A percentile compares a stretch with the other conserved stretches of the same genome.
These are phyloP conservation scores for Leccinum rimulosum DNA, from an alignment of 768 basidiomycete species.

Conservation along the genomic window DNA sequence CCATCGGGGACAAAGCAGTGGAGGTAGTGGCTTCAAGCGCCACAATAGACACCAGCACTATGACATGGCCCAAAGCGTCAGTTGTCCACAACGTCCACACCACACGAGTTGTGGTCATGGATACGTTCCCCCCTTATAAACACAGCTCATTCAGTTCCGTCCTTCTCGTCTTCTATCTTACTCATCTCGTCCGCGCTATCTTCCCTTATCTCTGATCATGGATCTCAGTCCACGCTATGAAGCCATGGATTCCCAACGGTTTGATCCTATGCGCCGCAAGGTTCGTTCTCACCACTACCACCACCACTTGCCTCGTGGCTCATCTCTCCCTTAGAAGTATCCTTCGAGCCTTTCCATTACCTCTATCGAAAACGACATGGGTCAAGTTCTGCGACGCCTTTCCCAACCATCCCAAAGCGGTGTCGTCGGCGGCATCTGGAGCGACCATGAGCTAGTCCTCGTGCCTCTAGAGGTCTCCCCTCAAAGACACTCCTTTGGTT, in stretches of 20 bases:
- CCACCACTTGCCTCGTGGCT: slow-evolving; percentile 17
- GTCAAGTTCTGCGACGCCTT: slow-evolving; percentile 25
- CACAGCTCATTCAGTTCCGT: slow-evolving; percentile 26
- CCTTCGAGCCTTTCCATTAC: slow-evolving; percentile 10
- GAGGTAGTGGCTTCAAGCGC: slow-evolving; percentile 10
- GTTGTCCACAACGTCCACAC: slow-evolving; percentile 21
- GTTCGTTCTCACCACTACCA: slow-evolving; percentile 22
- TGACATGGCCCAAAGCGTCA: slow-evolving; percentile 22
- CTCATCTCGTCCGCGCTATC: slow-evolving; percentile 24
- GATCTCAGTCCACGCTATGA: slow-evolving; percentile 22
- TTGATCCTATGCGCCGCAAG: slow-evolving; percentile 30
- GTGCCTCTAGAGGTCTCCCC: slow-evolving; percentile 28
- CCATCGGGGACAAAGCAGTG: slow-evolving; percentile 21
- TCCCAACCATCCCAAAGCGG: slow-evolving; percentile 19
- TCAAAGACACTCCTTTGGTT: slow-evolving; percentile 18
- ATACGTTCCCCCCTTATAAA: slow-evolving; percentile 21
- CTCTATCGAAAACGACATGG: slow-evolving; percentile 23
- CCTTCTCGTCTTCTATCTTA: slow-evolving; percentile 29
- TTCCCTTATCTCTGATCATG: slow-evolving; percentile 30
- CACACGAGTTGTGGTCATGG: slow-evolving; percentile 28
- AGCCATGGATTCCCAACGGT: slow-evolving; percentile 33
- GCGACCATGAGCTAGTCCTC: slow-evolving; percentile 35
- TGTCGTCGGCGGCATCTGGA: slow-evolving; percentile 32
- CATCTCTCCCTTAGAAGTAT: slow-evolving; percentile 23
- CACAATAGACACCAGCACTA: slow-evolving; percentile 13